Percentiles rank a stretch among this genome's conserved stretches.
Evolutionary conservation across 2,329 filamentous ascomycete species (phyloP).

Genomic region (Elsinoe arachidis): DNA sequence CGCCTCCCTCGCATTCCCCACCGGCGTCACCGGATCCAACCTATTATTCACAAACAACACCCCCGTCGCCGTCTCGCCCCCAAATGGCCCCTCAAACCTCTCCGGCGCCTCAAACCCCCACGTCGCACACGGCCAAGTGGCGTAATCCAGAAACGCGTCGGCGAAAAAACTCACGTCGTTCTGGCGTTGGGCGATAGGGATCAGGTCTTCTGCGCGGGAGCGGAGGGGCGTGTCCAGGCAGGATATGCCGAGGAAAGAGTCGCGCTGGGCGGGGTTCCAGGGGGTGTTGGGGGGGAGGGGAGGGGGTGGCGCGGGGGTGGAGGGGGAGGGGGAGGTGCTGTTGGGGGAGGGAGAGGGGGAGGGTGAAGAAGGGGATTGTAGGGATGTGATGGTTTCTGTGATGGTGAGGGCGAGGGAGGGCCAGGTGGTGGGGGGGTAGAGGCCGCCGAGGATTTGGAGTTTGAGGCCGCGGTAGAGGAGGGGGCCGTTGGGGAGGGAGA

Average conservation of each 20-base stretch:
- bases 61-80: slow-evolving; percentile 22
- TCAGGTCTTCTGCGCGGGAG: background rate
- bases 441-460: background rate
- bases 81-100: slow-evolving; percentile 24
- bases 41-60: slow-evolving; percentile 26
- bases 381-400: background rate
- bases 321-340: background rate
- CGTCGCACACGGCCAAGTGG: slow-evolving; percentile 30
- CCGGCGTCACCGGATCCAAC: slow-evolving; percentile 28
- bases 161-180: slow-evolving; percentile 27
- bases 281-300: slow-evolving; percentile 28
- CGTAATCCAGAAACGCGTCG: slow-evolving; percentile 32
- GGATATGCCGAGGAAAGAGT: slow-evolving; percentile 2
- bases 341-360: background rate
- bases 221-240: background rate
- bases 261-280: slow-evolving; percentile 17
- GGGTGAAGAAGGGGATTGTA: background rate
- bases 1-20: slow-evolving; percentile 28
- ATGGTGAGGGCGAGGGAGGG: background rate
- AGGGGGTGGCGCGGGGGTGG: slow-evolving; percentile 13
- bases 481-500: background rate
- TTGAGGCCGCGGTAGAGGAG: background rate
- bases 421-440: background rate
- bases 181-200: background rate
- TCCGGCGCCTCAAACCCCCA: slow-evolving; percentile 30